Evolutionary conservation across 2,329 filamentous ascomycete genomes (phyloP), one percentile per base, ranked within the genome.

Genomic region (Penicillium freii): DNA sequence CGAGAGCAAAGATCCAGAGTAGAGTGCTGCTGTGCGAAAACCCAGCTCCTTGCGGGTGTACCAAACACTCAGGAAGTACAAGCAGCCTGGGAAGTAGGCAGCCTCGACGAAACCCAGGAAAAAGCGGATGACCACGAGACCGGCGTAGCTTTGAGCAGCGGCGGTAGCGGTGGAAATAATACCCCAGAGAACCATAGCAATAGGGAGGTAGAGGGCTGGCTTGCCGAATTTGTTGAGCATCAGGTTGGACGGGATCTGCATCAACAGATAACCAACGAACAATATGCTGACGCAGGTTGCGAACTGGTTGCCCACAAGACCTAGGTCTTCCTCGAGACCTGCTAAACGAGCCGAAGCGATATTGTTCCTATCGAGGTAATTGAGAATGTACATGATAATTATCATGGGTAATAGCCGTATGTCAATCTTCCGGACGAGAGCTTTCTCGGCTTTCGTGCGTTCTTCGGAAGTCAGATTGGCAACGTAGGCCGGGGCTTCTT

Each of bases 321-420:
- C 57, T 13, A 66, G 46, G 49, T 66, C 62, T 13, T 61, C 31
- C 42, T 83, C 27, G 77, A 66, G 57, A 17, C 60, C 62, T n/a
- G 62, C 62, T n/a, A 66, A 40, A 9, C 67, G 62, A 52, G 67
- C 66, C 17, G 66, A 60, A 6, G 67, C 82, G 54, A 86, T 84
- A 56, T 85, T 84, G 65, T 84, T 85, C 42, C 81, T 76, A 62
- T 86, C 84, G 13, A 88, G 73, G 71, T 90, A 91, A 74, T 91
- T 91, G 76, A 89, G 80, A 70, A 91, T 89, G 68, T 91, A 91
- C 77, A 91, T 89, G 62, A 91, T 71, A 47, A 91, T 84, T 56
- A 91, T 78, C 74, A 86, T 86, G 0, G 87, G 87, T 65, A 91
- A 77, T 71, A 91, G 58, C 51, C 88, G 81, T 21, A 81, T 65